Evolutionary conservation across 2,329 filamentous ascomycete species (phyloP).

Genomic region (Fusarium pilosicola): DNA sequence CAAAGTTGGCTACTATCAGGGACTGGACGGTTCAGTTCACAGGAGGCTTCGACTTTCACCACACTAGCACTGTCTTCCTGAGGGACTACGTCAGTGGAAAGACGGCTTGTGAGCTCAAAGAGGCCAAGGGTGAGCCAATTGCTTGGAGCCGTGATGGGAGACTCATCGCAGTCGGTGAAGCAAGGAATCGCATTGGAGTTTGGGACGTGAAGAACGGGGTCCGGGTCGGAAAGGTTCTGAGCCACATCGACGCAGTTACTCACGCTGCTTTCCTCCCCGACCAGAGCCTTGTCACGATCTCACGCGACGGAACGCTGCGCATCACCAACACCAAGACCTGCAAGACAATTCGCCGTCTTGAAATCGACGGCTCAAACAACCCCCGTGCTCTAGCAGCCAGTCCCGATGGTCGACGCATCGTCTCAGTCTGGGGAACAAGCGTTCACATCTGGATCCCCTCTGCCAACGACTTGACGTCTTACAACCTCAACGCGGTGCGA

Average conservation of each 20-base stretch:
- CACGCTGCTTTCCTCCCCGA: slow-evolving; percentile 51
- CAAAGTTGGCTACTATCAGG: slow-evolving; percentile 45
- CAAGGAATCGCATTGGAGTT: slow-evolving; percentile 44
- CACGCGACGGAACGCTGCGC: slow-evolving; percentile 51
- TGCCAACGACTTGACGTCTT: slow-evolving; percentile 48
- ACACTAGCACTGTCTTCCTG: slow-evolving; percentile 46
- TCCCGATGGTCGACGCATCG: slow-evolving; percentile 47
- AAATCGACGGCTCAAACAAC: slow-evolving; percentile 46
- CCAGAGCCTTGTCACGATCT: slow-evolving; percentile 49
- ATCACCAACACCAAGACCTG: slow-evolving; percentile 48
- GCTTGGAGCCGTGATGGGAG: slow-evolving; percentile 49
- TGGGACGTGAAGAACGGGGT: slow-evolving; percentile 47
- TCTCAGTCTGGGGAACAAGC: slow-evolving; percentile 52
- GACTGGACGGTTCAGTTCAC: slow-evolving; percentile 47
- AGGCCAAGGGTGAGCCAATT: slow-evolving; percentile 44
- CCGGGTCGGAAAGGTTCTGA: slow-evolving; percentile 46
- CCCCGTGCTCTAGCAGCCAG: slow-evolving; percentile 50
- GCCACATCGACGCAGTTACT: slow-evolving; percentile 52
- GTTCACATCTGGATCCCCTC: slow-evolving; percentile 52
- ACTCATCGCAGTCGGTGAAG: slow-evolving; percentile 47
- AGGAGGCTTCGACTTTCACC: slow-evolving; percentile 46
- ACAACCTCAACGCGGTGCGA: slow-evolving; percentile 49
- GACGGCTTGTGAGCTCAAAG: slow-evolving; percentile 46
- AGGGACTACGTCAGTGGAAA: slow-evolving; percentile 48
- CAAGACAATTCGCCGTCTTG: slow-evolving; percentile 51